phyloP scores from a whole-genome alignment of 2,329 filamentous ascomycete species.

The Teratosphaeria destructans region DNA sequence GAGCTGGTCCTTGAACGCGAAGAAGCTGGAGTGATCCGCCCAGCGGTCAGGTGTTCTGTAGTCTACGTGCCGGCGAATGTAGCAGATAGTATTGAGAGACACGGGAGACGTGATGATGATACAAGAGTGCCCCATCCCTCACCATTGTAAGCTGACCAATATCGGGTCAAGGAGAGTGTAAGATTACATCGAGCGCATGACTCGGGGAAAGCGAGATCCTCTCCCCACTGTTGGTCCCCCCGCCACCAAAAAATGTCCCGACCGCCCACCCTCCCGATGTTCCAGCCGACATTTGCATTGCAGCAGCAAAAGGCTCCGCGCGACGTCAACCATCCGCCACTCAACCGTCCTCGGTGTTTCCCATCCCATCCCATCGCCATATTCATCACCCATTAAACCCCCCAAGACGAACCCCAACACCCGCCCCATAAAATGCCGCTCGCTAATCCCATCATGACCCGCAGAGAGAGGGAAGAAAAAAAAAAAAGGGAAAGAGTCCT shows the following conservation, averaged over 20 bases:
- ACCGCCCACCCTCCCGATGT: background rate
- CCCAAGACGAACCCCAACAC: too few relatives aligned
- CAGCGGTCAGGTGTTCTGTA: background rate
- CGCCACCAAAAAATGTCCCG: background rate
- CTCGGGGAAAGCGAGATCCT: background rate
- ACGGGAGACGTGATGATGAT: too few relatives aligned
- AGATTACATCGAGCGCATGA: background rate
- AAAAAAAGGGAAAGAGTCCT: too few relatives aligned
- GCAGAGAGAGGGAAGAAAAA: too few relatives aligned
- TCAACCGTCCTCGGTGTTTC: background rate
- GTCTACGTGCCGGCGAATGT: background rate
- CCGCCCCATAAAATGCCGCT: background rate
- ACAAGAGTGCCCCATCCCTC: background rate
- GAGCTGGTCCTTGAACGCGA: conserved; percentile 30
- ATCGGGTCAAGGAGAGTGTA: background rate
- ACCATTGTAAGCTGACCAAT: background rate
- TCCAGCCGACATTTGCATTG: background rate
- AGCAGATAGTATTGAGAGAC: background rate
- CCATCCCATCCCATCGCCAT: too few relatives aligned
- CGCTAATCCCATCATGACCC: background rate
- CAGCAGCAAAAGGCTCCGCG: too few relatives aligned
- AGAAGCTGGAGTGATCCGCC: conserved; percentile 7
- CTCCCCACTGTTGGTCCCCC: background rate
- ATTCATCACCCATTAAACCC: too few relatives aligned
- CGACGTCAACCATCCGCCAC: background rate